These are phyloP conservation scores for Entomortierella lignicola DNA, from an alignment of 192 early-diverging fungal species.

Conservation along the genomic window DNA sequence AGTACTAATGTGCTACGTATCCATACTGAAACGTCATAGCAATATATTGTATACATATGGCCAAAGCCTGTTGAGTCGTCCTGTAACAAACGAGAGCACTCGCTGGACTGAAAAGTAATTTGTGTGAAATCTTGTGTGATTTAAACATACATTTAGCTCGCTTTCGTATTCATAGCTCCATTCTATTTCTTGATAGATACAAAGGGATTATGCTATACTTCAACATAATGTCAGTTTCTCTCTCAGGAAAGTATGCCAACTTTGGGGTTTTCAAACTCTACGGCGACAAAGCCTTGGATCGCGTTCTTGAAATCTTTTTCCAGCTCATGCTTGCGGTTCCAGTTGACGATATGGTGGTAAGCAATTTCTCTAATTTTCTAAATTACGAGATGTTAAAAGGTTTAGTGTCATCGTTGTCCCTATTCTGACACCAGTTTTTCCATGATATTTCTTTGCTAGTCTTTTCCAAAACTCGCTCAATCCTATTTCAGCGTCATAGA, in stretches of 20 bases:
- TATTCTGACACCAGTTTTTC: neutral
- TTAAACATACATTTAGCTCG: neutral
- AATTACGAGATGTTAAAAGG: too few relatives aligned
- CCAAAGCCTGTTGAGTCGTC: conserved; percentile 16
- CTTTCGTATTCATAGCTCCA: neutral
- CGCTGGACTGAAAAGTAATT: conserved; percentile 42
- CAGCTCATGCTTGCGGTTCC: conserved; percentile 80
- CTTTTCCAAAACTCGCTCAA: conserved; percentile 67
- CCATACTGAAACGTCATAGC: neutral
- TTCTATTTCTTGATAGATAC: conserved; percentile 58
- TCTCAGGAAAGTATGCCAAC: conserved; percentile 86
- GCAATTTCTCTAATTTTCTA: too few relatives aligned
- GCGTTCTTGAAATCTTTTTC: conserved; percentile 73
- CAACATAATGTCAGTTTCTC: conserved; percentile 73
- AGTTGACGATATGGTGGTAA: conserved; percentile 78
- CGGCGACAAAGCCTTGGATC: conserved; percentile 79
- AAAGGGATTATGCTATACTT: conserved; percentile 86
- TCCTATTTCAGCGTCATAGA: conserved; percentile 77
- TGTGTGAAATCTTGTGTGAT: neutral
- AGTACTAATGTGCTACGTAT: neutral
- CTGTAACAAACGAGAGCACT: conserved; percentile 8
- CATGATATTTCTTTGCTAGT: conserved; percentile 42
- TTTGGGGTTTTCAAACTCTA: conserved; percentile 93
- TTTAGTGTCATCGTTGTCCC: too few relatives aligned
- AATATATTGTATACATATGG: conserved; percentile 36